Evolutionary conservation across 2,329 filamentous ascomycete genomes (phyloP).

Genomic region (Ilyonectria destructans): DNA sequence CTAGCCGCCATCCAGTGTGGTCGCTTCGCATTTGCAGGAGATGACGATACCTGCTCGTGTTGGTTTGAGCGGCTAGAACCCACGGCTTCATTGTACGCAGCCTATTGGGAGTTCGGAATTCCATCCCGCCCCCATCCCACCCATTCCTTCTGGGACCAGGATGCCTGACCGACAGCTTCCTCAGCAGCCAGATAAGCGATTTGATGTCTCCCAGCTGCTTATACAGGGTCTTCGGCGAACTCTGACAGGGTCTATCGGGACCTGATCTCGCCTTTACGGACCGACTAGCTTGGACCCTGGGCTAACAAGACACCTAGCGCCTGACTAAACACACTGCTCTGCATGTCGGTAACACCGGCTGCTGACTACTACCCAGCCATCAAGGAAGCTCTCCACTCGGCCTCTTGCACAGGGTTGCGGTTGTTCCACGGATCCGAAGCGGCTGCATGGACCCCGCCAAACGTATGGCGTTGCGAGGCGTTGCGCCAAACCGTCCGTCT

Average conservation of each 20-base stretch:
- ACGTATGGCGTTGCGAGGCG: slow-evolving; percentile 13
- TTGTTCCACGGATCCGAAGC: slow-evolving; percentile 22
- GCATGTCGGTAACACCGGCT: slow-evolving; percentile 29
- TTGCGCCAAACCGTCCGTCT: slow-evolving; percentile 6
- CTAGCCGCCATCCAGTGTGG: slow-evolving; percentile 6
- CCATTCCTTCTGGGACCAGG: neutral
- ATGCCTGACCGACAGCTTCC: neutral
- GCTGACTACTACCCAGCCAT: slow-evolving; percentile 14
- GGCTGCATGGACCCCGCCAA: slow-evolving; percentile 22
- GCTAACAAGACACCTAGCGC: slow-evolving; percentile 6
- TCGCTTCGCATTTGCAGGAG: slow-evolving; percentile 25
- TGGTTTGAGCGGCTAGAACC: neutral
- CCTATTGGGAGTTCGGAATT: neutral
- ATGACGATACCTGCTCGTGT: slow-evolving; percentile 15
- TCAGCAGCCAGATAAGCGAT: slow-evolving; percentile 16
- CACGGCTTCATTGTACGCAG: neutral
- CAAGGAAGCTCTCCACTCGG: slow-evolving; percentile 10
- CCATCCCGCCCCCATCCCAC: neutral
- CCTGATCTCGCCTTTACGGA: slow-evolving; percentile 6
- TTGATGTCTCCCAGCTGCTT: slow-evolving; percentile 1
- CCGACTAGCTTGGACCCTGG: slow-evolving; percentile 14
- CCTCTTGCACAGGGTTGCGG: neutral
- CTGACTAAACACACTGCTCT: slow-evolving; percentile 7
- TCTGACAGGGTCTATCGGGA: neutral
- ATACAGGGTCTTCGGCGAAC: slow-evolving; percentile 16